Percentiles rank a stretch among this genome's conserved stretches.
Conservation (phyloP, 2,329 filamentous ascomycete species). For the Calonectria pteridis region DNA sequence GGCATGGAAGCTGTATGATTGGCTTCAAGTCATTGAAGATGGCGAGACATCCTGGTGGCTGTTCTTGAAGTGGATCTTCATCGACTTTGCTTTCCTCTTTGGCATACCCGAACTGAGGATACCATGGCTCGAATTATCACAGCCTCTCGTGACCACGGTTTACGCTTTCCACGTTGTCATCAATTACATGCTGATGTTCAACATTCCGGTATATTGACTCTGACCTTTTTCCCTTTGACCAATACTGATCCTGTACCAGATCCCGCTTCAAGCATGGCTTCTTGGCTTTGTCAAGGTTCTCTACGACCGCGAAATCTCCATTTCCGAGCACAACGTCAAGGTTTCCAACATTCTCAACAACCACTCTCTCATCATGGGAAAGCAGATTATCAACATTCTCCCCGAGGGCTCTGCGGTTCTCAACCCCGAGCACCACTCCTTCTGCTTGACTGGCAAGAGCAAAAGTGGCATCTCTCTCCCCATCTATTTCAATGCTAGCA, state of each 20-base stretch:
- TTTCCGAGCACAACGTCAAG: conserved; percentile 94
- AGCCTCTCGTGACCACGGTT: conserved; percentile 76
- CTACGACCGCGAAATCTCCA: conserved; percentile 92
- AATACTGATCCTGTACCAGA: conserved; percentile 54
- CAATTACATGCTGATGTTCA: conserved; percentile 93
- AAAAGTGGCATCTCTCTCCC: conserved; percentile 76
- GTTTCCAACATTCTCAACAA: conserved; percentile 90
- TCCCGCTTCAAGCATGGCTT: conserved; percentile 81
- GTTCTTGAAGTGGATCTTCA: conserved; percentile 92
- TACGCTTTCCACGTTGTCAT: conserved; percentile 79
- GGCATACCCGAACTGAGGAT: conserved; percentile 89
- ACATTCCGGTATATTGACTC: conserved; percentile 74
- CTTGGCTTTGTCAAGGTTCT: conserved; percentile 81
- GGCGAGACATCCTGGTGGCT: conserved; percentile 89
- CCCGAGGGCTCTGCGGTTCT: conserved; percentile 94
- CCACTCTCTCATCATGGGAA: conserved; percentile 91
- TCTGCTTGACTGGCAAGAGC: conserved; percentile 79
- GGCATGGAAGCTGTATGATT: conserved; percentile 91
- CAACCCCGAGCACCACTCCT: conserved; percentile 84
- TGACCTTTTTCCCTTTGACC: not conserved
- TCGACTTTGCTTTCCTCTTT: conserved; percentile 90
- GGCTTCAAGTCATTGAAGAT: conserved; percentile 80
- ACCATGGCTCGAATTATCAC: conserved; percentile 95
- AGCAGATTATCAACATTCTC: conserved; percentile 97
- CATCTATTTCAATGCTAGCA: conserved; percentile 93